A percentile compares a stretch with the other conserved stretches of the same genome.
These are phyloP conservation scores for Hymenotorrendiella dingleyae DNA, from an alignment of 2,329 filamentous ascomycete genomes.

Conservation along the genomic window DNA sequence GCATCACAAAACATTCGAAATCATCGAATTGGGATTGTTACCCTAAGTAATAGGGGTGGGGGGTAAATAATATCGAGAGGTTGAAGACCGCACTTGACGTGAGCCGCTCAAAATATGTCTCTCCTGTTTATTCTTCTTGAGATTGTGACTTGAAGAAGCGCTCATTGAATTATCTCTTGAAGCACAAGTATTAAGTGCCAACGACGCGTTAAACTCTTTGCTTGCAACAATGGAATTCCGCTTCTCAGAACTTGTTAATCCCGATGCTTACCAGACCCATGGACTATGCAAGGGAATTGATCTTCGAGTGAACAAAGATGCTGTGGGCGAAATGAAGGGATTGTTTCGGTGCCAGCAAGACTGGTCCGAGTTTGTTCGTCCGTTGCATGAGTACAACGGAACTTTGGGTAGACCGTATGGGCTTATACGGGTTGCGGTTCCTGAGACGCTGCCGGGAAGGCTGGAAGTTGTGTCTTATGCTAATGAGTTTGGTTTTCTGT, in stretches of 20 bases:
- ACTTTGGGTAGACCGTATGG: slow-evolving; percentile 19
- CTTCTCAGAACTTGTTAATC: slow-evolving; percentile 3
- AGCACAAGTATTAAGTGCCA: too few species aligned
- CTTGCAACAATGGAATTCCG: slow-evolving; percentile 4
- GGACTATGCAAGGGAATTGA: slow-evolving; percentile 4
- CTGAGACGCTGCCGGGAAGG: slow-evolving; percentile 5
- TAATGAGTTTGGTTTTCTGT: slow-evolving; percentile 5
- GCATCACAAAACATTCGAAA: too few species aligned
- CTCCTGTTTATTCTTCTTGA: too few species aligned
- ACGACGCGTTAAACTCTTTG: too few species aligned
- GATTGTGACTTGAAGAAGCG: too few species aligned
- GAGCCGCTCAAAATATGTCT: too few species aligned
- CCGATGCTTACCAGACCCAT: slow-evolving; percentile 3
- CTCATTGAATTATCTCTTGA: too few species aligned
- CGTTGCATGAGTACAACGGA: slow-evolving; percentile 24
- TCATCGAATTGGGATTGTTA: too few species aligned
- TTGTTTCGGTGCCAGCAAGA: slow-evolving; percentile 1
- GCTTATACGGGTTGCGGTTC: background rate
- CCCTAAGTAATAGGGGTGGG: too few species aligned
- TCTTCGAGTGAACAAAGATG: slow-evolving; percentile 1
- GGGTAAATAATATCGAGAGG: too few species aligned
- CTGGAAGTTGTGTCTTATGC: slow-evolving; percentile 7
- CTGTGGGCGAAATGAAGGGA: background rate
- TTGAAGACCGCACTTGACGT: too few species aligned
- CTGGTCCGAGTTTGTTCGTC: slow-evolving; percentile 1